These are phyloP conservation scores for Atalantia buxifolia DNA, from an alignment of 345 rosid species.

Conservation along the genomic window DNA sequence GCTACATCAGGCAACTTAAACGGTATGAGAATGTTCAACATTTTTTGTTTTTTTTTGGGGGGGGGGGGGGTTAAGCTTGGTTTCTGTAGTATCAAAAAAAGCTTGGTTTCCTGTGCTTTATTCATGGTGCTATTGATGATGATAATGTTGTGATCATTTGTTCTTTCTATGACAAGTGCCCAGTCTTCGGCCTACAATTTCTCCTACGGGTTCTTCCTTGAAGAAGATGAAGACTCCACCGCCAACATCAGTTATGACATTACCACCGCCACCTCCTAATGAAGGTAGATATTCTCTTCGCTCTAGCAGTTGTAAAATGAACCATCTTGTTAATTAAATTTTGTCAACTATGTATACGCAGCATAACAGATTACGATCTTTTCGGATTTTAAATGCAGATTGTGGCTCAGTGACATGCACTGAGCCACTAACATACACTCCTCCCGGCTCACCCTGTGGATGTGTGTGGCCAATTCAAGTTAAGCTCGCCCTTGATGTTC, in stretches of 20 bases:
- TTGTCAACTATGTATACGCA: background rate
- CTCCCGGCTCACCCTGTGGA: conserved; percentile 55
- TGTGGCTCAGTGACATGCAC: conserved; percentile 50
- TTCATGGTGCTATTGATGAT: conserved; percentile 9
- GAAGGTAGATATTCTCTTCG: conserved; percentile 29
- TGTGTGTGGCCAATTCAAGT: conserved; percentile 75
- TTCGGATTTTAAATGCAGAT: conserved; percentile 32
- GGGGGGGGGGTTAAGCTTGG: no score
- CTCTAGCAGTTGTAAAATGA: background rate
- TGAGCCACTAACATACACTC: conserved; percentile 57
- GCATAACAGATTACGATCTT: background rate
- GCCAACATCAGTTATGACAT: conserved; percentile 32
- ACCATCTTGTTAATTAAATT: background rate
- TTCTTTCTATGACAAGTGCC: conserved; percentile 28
- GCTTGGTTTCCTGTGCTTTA: conserved; percentile 5
- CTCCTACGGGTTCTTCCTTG: conserved; percentile 37
- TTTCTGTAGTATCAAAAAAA: background rate
- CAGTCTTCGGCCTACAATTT: conserved; percentile 36
- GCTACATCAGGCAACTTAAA: conserved; percentile 15
- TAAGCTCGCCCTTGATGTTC: conserved; percentile 47
- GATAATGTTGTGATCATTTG: background rate
- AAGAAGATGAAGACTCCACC: conserved; percentile 43
- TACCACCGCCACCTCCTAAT: conserved; percentile 73
- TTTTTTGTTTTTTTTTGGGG: conserved; percentile 4
- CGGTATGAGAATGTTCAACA: conserved; percentile 25